Percentiles rank a stretch among this genome's conserved stretches.
phyloP scores from a whole-genome alignment of 345 rosid genomes.

The Passiflora organensis region DNA sequence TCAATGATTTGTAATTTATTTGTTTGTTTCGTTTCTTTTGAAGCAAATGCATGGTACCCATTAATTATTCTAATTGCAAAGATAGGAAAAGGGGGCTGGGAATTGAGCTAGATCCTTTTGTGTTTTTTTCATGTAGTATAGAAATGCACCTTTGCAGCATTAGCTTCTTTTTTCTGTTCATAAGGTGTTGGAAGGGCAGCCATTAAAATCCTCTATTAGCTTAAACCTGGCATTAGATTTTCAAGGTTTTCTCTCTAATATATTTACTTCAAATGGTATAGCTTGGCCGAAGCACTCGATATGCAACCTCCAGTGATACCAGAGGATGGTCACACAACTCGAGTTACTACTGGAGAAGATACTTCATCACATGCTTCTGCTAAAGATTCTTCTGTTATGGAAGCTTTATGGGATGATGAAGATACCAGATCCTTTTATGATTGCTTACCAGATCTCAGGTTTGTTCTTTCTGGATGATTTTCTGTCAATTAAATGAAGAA shows the following conservation, averaged over 20 bases:
- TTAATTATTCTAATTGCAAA: no score
- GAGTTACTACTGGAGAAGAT: slow-evolving; percentile 85
- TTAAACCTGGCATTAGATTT: neutral
- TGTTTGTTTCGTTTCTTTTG: no score
- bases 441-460: slow-evolving; percentile 97
- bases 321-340: slow-evolving; percentile 92
- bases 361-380: slow-evolving; percentile 58
- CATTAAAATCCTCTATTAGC: no score
- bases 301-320: slow-evolving; percentile 99
- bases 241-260: neutral
- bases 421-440: slow-evolving; percentile 96
- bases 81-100: no score
- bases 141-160: no score
- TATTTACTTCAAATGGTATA: slow-evolving; percentile 22
- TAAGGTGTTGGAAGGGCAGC: no score
- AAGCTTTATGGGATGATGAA: slow-evolving; percentile 96
- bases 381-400: slow-evolving; percentile 68
- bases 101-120: no score
- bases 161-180: no score
- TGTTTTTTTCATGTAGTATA: no score
- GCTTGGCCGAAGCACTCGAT: slow-evolving; percentile 95
- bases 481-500: neutral
- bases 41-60: no score
- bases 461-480: slow-evolving; percentile 20
- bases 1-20: no score